Conservation (phyloP, 495 filamentous ascomycete species). For the Halenospora varia region DNA sequence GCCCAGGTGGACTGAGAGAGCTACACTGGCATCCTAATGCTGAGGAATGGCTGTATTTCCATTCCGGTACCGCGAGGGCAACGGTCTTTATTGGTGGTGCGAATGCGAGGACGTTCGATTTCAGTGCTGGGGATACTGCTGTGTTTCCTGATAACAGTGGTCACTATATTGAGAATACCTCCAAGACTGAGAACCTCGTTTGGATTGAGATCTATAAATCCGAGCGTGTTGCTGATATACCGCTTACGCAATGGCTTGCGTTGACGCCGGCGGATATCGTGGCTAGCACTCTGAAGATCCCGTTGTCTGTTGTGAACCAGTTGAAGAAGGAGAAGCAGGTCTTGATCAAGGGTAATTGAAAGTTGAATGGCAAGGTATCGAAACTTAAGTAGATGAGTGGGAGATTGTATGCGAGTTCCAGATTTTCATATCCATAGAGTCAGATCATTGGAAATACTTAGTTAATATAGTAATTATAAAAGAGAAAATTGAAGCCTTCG, state of each 20-base stretch:
- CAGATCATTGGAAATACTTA: too few relatives aligned
- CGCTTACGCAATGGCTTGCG: conserved; percentile 61
- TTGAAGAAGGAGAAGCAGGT: conserved; percentile 64
- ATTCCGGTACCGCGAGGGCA: conserved; percentile 51
- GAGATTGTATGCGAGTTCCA: too few relatives aligned
- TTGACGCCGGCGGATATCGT: conserved; percentile 58
- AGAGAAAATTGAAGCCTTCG: too few relatives aligned
- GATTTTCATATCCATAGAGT: too few relatives aligned
- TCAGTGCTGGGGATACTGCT: conserved; percentile 58
- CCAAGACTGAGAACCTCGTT: conserved; percentile 52
- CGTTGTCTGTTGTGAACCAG: conserved; percentile 47
- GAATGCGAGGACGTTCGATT: conserved; percentile 61
- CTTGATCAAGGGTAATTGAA: conserved; percentile 33
- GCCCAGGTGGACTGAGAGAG: conserved; percentile 58
- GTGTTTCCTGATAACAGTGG: conserved; percentile 60
- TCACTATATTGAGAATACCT: conserved; percentile 66
- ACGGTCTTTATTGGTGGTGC: conserved; percentile 57
- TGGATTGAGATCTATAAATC: conserved; percentile 67
- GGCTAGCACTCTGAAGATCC: conserved; percentile 53
- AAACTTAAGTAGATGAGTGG: too few relatives aligned
- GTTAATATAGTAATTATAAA: too few relatives aligned
- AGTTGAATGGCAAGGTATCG: too few relatives aligned
- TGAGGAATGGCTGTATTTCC: conserved; percentile 66
- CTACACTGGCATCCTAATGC: conserved; percentile 69
- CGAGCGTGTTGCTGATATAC: conserved; percentile 58